Conservation (phyloP, 2,329 filamentous ascomycete genomes). For the Fusarium liriodendri region DNA sequence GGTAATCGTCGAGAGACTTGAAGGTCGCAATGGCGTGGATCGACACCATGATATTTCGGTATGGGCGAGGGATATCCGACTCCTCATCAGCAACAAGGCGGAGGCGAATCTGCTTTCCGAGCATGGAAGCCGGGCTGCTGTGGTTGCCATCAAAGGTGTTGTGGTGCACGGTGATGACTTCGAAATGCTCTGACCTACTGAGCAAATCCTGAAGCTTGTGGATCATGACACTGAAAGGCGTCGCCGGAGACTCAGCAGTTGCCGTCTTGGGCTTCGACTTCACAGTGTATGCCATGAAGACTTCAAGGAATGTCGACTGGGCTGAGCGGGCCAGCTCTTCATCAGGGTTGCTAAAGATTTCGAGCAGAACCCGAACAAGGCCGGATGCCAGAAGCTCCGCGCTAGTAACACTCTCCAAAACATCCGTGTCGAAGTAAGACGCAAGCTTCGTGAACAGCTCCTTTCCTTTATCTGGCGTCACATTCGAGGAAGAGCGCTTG, state of each 20-base stretch:
- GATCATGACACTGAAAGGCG: slow-evolving; percentile 89
- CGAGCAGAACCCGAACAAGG: slow-evolving; percentile 84
- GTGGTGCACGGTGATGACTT: slow-evolving; percentile 94
- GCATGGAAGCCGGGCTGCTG: slow-evolving; percentile 93
- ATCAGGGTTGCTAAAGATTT: slow-evolving; percentile 81
- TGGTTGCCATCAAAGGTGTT: slow-evolving; percentile 91
- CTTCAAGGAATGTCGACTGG: slow-evolving; percentile 85
- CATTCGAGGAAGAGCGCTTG: slow-evolving; percentile 59
- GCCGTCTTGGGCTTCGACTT: slow-evolving; percentile 74
- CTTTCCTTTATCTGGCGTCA: slow-evolving; percentile 64
- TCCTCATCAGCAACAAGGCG: slow-evolving; percentile 90
- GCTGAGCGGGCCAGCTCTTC: slow-evolving; percentile 72
- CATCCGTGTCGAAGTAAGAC: slow-evolving; percentile 87
- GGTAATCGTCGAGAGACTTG: slow-evolving; percentile 94
- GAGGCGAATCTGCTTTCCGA: slow-evolving; percentile 93
- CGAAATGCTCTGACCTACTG: slow-evolving; percentile 97
- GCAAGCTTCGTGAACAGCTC: slow-evolving; percentile 81
- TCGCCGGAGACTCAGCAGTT: slow-evolving; percentile 76
- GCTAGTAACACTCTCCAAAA: slow-evolving; percentile 93
- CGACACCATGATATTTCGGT: slow-evolving; percentile 96
- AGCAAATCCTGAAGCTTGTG: slow-evolving; percentile 96
- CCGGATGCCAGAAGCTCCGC: slow-evolving; percentile 93
- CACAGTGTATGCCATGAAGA: slow-evolving; percentile 86
- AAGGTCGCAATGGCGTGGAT: slow-evolving; percentile 99
- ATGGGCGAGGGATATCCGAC: slow-evolving; percentile 87